These are phyloP conservation scores for Epichloe sp. DNA, from an alignment of 2,329 filamentous ascomycete species.

Conservation along the genomic window DNA sequence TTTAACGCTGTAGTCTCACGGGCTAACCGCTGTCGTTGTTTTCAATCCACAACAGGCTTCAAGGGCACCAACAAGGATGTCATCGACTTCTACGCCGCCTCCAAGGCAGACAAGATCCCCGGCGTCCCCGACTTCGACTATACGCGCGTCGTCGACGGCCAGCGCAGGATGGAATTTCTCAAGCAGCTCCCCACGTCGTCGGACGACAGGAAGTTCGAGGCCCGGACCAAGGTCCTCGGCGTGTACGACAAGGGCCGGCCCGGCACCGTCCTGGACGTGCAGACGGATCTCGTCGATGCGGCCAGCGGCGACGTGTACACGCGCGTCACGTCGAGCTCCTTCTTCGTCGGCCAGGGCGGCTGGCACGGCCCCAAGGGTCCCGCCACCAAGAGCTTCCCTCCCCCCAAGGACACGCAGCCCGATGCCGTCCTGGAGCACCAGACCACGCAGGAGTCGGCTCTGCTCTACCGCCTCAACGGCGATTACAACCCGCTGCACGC, in stretches of 20 bases:
- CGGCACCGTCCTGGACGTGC: slow-evolving; percentile 68
- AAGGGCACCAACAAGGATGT: slow-evolving; percentile 66
- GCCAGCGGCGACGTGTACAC: slow-evolving; percentile 57
- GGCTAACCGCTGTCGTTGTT: too few relatives aligned
- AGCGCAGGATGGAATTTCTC: slow-evolving; percentile 65
- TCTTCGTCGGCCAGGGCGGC: slow-evolving; percentile 65
- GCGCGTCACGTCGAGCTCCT: slow-evolving; percentile 55
- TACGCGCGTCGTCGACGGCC: slow-evolving; percentile 66
- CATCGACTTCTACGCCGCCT: slow-evolving; percentile 68
- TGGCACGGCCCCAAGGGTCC: slow-evolving; percentile 91
- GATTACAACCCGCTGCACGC: slow-evolving; percentile 93
- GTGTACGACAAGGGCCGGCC: slow-evolving; percentile 85
- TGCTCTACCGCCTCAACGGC: slow-evolving; percentile 75
- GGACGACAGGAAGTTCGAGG: slow-evolving; percentile 60
- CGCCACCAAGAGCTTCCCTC: slow-evolving; percentile 63
- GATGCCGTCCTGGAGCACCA: slow-evolving; percentile 59
- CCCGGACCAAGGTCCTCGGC: slow-evolving; percentile 64
- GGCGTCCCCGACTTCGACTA: slow-evolving; percentile 65
- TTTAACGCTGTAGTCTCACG: too few relatives aligned
- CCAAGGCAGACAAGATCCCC: slow-evolving; percentile 54
- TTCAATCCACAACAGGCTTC: slow-evolving; percentile 39
- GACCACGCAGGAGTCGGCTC: slow-evolving; percentile 57
- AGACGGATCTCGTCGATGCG: slow-evolving; percentile 63
- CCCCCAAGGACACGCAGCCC: slow-evolving; percentile 60
- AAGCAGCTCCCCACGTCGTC: slow-evolving; percentile 63